Percentiles rank a stretch among this genome's conserved stretches.
phyloP scores from a whole-genome alignment of 2,329 filamentous ascomycete species.

The Cercospora beticola region DNA sequence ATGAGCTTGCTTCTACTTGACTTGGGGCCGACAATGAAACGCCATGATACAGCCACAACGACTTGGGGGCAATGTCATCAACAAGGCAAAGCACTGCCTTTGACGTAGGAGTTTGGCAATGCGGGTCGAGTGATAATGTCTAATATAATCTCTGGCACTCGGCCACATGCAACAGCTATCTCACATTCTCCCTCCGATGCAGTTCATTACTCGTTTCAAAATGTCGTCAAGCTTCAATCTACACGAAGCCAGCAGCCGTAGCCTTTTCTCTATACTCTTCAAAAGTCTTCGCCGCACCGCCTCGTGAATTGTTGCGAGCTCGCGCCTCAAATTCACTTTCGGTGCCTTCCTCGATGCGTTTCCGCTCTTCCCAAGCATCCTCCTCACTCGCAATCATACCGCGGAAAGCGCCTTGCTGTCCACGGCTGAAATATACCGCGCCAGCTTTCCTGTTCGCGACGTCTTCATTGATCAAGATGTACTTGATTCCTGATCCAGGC shows the following conservation, averaged over 20 bases:
- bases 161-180: neutral
- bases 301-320: slow-evolving; percentile 32
- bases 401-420: slow-evolving; percentile 43
- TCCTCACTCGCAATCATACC: slow-evolving; percentile 46
- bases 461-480: slow-evolving; percentile 48
- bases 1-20: slow-evolving; percentile 7
- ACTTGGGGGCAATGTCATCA: neutral
- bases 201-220: neutral
- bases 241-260: slow-evolving; percentile 37
- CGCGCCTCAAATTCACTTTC: slow-evolving; percentile 32
- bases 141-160: neutral
- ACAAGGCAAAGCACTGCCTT: neutral
- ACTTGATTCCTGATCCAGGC: slow-evolving; percentile 47
- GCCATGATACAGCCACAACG: neutral
- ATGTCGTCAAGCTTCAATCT: neutral
- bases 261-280: slow-evolving; percentile 50
- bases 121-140: neutral
- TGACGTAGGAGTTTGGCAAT: neutral
- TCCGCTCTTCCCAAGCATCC: slow-evolving; percentile 47
- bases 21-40: neutral
- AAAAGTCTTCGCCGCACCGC: slow-evolving; percentile 41
- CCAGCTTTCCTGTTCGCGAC: slow-evolving; percentile 45
- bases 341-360: slow-evolving; percentile 31
- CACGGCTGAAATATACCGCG: slow-evolving; percentile 47
- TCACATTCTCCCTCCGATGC: neutral